A percentile compares a stretch with the other conserved stretches of the same genome.
Conservation (phyloP, 202 grass and related monocot genomes). For the Setaria italica region DNA sequence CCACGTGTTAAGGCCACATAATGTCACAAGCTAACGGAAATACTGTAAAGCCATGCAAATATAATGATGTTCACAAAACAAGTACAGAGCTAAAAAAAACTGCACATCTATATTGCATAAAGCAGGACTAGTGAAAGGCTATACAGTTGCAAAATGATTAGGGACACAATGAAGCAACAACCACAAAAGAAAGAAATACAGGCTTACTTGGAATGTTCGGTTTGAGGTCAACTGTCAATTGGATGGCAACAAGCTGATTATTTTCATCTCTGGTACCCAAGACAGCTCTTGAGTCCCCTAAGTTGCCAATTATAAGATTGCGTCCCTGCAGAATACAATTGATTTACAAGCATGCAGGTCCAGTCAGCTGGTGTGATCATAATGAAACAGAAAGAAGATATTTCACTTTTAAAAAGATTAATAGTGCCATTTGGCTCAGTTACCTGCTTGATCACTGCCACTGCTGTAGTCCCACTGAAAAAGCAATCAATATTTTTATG, state of each 20-base stretch:
- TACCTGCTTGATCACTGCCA: constrained; percentile 90
- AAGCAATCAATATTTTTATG: constrained; percentile 81
- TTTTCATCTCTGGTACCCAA: constrained; percentile 82
- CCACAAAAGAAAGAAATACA: constrained; percentile 26
- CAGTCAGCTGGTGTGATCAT: neutral
- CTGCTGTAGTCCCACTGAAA: constrained; percentile 90
- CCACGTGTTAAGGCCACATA: neutral
- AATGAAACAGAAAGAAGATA: constrained; percentile 1
- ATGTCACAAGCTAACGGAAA: neutral
- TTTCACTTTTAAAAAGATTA: neutral
- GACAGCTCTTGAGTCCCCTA: constrained; percentile 91
- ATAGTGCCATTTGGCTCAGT: neutral
- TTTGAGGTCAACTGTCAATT: constrained; percentile 94
- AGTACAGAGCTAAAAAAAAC: neutral
- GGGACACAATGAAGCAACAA: constrained; percentile 27
- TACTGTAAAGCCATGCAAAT: neutral
- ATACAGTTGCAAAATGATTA: constrained; percentile 29
- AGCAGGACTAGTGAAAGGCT: constrained; percentile 3
- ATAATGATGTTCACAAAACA: neutral
- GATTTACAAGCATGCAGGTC: constrained; percentile 23
- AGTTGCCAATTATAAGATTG: constrained; percentile 82
- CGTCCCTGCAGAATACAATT: constrained; percentile 51
- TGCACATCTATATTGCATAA: constrained; percentile 16
- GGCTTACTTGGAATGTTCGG: constrained; percentile 91
- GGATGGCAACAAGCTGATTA: constrained; percentile 68